These are phyloP conservation scores for Gaillardinia entomophila DNA, from an alignment of 805 yeast genomes.

Conservation along the genomic window DNA sequence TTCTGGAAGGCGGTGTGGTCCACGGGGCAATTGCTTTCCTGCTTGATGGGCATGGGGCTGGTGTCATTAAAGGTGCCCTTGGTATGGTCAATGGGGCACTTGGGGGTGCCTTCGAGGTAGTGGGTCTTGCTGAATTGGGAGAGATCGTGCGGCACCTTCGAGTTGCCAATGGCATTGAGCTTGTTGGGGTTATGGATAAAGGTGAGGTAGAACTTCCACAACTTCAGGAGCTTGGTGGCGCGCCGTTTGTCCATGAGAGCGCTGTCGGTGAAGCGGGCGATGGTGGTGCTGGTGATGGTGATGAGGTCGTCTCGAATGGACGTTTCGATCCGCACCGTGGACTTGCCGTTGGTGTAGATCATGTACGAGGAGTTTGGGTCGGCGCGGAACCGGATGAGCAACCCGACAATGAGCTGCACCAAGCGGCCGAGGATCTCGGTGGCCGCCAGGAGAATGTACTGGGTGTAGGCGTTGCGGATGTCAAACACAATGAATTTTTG, in stretches of 20 bases:
- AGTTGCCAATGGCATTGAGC: slow-evolving; percentile 22
- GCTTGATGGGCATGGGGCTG: background rate
- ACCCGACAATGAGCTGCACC: slow-evolving; percentile 27
- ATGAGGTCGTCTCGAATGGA: background rate
- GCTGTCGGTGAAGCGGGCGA: slow-evolving; percentile 6
- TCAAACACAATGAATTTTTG: slow-evolving; percentile 4
- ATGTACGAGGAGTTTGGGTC: background rate
- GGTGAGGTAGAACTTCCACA: slow-evolving; percentile 37
- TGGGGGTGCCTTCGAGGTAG: slow-evolving; percentile 4
- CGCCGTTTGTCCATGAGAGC: slow-evolving; percentile 9
- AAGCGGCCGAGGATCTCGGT: slow-evolving; percentile 25
- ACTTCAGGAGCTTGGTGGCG: slow-evolving; percentile 16
- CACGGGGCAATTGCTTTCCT: slow-evolving; percentile 3
- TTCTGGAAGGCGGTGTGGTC: slow-evolving; percentile 1
- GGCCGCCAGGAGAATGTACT: slow-evolving; percentile 18
- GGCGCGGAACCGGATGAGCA: slow-evolving; percentile 18
- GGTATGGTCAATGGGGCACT: slow-evolving; percentile 22
- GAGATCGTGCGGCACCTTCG: slow-evolving; percentile 21
- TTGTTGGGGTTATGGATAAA: slow-evolving; percentile 26
- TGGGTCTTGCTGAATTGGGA: slow-evolving; percentile 8
- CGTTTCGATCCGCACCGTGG: background rate
- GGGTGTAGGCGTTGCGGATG: slow-evolving; percentile 5
- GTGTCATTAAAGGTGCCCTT: slow-evolving; percentile 6
- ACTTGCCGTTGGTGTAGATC: background rate
- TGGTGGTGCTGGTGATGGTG: slow-evolving; percentile 1